These are phyloP conservation scores for Juglanconis oblonga DNA, from an alignment of 2,329 filamentous ascomycete genomes.

Conservation along the genomic window DNA sequence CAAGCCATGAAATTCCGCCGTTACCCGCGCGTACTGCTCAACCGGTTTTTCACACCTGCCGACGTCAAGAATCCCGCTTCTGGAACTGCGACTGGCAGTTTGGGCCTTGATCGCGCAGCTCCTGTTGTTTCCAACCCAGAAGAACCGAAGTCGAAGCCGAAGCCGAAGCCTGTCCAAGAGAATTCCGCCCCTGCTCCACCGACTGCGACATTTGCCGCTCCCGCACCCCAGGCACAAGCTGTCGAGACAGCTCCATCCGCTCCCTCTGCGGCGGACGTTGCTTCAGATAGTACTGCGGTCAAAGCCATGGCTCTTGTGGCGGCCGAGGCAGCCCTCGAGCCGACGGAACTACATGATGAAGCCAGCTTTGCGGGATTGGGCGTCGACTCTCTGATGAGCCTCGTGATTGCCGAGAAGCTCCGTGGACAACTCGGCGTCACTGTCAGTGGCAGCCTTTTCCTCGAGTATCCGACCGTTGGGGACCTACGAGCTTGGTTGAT, in stretches of 20 bases:
- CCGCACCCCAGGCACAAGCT: not conserved
- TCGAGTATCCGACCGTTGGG: slow-evolving; percentile 30
- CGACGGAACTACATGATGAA: slow-evolving; percentile 40
- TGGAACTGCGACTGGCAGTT: not conserved
- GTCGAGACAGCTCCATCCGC: not conserved
- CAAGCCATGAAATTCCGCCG: not conserved
- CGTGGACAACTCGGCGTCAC: slow-evolving; percentile 28
- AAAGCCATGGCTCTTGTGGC: slow-evolving; percentile 41
- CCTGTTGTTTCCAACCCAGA: too few species aligned
- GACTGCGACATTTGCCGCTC: not conserved
- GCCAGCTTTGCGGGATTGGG: slow-evolving; percentile 33
- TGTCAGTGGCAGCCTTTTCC: slow-evolving; percentile 29
- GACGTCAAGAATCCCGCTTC: not conserved
- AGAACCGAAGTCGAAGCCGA: too few species aligned
- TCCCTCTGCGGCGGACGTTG: slow-evolving; percentile 25
- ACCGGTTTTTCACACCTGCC: not conserved
- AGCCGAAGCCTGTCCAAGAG: not conserved
- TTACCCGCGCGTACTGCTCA: not conserved
- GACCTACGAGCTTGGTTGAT: slow-evolving; percentile 5
- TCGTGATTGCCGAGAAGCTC: slow-evolving; percentile 33
- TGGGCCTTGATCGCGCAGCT: not conserved
- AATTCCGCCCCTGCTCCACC: not conserved
- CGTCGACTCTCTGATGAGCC: slow-evolving; percentile 35
- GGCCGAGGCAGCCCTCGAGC: slow-evolving; percentile 54
- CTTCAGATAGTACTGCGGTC: slow-evolving; percentile 22